These are phyloP conservation scores for Microcyclospora tardicrescens DNA, from an alignment of 2,329 filamentous ascomycete species.

Conservation along the genomic window DNA sequence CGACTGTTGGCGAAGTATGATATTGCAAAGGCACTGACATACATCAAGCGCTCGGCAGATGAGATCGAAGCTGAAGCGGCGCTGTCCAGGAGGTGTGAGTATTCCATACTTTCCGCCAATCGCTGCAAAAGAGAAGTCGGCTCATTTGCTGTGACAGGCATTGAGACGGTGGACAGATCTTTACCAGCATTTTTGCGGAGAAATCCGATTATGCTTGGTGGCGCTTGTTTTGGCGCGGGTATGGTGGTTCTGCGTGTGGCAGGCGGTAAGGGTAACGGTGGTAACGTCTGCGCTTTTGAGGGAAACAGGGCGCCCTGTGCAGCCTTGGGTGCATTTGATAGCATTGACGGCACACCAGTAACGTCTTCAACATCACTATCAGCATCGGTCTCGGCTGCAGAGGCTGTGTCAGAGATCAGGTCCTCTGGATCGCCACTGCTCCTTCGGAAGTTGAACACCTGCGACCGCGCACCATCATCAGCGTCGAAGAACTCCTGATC, in stretches of 20 bases:
- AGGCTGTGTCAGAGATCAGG: slow-evolving; percentile 33
- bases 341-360: slow-evolving; percentile 11
- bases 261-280: slow-evolving; percentile 59
- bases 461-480: slow-evolving; percentile 50
- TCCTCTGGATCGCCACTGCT: slow-evolving; percentile 58
- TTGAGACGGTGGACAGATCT: slow-evolving; percentile 88
- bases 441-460: slow-evolving; percentile 62
- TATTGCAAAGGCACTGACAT: slow-evolving; percentile 81
- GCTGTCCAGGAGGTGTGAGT: slow-evolving; percentile 68
- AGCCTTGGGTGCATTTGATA: slow-evolving; percentile 8
- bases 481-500: slow-evolving; percentile 94
- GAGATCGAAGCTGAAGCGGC: slow-evolving; percentile 40
- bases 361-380: slow-evolving; percentile 44
- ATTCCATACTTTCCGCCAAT: slow-evolving; percentile 81
- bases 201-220: slow-evolving; percentile 86
- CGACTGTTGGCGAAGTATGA: slow-evolving; percentile 72
- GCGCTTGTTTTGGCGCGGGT: slow-evolving; percentile 59
- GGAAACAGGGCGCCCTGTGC: slow-evolving; percentile 49
- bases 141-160: slow-evolving; percentile 95
- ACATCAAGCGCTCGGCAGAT: slow-evolving; percentile 60
- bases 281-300: slow-evolving; percentile 57
- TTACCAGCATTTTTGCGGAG: slow-evolving; percentile 96
- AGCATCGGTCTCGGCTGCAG: slow-evolving; percentile 48
- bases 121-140: slow-evolving; percentile 79
- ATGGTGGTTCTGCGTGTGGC: slow-evolving; percentile 59